phyloP scores from a whole-genome alignment of 106 monocot species.

The Narthecium ossifragum region DNA sequence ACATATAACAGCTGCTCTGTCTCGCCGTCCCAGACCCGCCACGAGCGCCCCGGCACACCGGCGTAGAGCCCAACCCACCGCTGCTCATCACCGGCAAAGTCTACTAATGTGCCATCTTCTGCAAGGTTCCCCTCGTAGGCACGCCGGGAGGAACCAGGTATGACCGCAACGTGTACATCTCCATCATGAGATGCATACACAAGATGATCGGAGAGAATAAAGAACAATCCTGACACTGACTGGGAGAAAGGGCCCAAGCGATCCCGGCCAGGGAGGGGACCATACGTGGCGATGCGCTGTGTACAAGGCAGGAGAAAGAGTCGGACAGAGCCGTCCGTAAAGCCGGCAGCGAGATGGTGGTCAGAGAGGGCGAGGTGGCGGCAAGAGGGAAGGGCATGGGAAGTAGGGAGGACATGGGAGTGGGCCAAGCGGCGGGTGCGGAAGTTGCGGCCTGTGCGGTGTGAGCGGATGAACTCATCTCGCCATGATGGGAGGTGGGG shows the following conservation, averaged over 20 bases:
- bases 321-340: conserved; percentile 41
- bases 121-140: conserved; percentile 34
- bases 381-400: conserved; percentile 10
- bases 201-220: conserved; percentile 13
- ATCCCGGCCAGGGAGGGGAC: conserved; percentile 17
- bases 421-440: conserved; percentile 26
- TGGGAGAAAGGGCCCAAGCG: conserved; percentile 36
- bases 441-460: conserved; percentile 57
- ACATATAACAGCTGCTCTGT: conserved; percentile 28
- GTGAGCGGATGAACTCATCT: conserved; percentile 42
- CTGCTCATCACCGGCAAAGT: conserved; percentile 27
- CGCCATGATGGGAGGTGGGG: conserved; percentile 33
- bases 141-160: conserved; percentile 11
- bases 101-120: conserved; percentile 51
- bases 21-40: conserved; percentile 40
- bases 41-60: conserved; percentile 50
- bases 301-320: conserved; percentile 27
- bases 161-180: conserved; percentile 27
- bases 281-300: conserved; percentile 7
- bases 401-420: conserved; percentile 17
- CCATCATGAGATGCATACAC: conserved; percentile 21
- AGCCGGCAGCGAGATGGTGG: conserved; percentile 39
- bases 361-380: conserved; percentile 47
- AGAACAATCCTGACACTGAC: conserved; percentile 22
- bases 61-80: conserved; percentile 59